Percentiles rank a stretch among this genome's conserved stretches.
Conservation (phyloP, 1,139 yeast species). For the Wickerhamiella infanticola region DNA sequence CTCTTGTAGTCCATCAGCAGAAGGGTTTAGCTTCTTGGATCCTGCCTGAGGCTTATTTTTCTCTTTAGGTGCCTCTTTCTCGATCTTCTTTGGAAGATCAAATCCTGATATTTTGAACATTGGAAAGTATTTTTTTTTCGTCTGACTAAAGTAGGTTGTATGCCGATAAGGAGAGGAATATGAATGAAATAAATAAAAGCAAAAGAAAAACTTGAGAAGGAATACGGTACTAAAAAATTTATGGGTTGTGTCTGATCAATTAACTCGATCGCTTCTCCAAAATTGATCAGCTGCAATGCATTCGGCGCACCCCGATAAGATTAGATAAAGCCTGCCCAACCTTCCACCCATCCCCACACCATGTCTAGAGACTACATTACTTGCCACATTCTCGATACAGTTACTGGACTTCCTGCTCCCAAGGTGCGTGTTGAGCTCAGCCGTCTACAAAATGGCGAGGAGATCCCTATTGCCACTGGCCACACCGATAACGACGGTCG, state of each 20-base stretch:
- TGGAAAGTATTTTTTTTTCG: no score
- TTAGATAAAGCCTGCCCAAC: neutral
- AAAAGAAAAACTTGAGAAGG: no score
- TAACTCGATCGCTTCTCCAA: neutral
- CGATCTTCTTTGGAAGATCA: conserved; percentile 3
- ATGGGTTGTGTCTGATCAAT: no score
- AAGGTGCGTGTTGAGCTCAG: conserved; percentile 32
- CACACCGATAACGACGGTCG: conserved; percentile 67
- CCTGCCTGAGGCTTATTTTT: conserved; percentile 10
- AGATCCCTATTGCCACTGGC: conserved; percentile 21
- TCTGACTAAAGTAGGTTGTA: no score
- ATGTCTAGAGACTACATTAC: conserved; percentile 32
- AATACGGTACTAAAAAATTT: no score
- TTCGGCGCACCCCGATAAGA: neutral
- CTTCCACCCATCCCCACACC: neutral
- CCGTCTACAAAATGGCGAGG: conserved; percentile 14
- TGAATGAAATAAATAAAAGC: no score
- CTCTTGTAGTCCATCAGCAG: conserved; percentile 8
- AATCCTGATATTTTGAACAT: conserved; percentile 10
- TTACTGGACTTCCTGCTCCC: conserved; percentile 65
- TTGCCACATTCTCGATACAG: conserved; percentile 77
- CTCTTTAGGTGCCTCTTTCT: conserved; percentile 4
- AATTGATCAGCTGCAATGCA: neutral
- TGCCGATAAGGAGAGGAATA: no score
- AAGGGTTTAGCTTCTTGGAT: conserved; percentile 7